These are phyloP conservation scores for Didymella glomerata DNA, from an alignment of 2,329 filamentous ascomycete species.

Conservation along the genomic window DNA sequence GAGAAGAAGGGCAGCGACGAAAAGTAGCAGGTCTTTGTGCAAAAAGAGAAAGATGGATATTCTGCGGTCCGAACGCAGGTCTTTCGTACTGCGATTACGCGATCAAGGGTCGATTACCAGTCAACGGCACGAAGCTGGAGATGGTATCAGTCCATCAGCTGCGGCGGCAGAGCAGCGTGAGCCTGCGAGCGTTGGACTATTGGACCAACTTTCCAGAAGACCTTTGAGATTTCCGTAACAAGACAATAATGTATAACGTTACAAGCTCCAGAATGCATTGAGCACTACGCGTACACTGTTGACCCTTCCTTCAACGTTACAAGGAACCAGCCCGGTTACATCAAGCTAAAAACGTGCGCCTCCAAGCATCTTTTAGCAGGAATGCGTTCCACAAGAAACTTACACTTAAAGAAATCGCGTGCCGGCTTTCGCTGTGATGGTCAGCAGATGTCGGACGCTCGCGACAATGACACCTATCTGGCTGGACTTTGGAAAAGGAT, in stretches of 20 bases:
- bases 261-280: not conserved
- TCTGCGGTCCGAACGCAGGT: not conserved
- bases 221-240: not conserved
- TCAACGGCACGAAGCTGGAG: not conserved
- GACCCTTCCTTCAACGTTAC: no score
- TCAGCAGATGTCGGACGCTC: no score
- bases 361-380: no score
- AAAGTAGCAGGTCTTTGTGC: not conserved
- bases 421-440: no score
- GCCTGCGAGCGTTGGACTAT: not conserved
- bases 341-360: not conserved
- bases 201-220: not conserved
- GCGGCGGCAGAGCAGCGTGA: not conserved
- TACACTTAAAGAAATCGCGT: no score
- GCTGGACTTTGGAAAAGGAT: no score
- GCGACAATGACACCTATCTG: no score
- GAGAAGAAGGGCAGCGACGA: conserved; percentile 23
- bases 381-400: no score
- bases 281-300: no score
- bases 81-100: not conserved
- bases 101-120: not conserved
- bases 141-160: not conserved
- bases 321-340: not conserved
- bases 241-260: not conserved
- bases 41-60: not conserved